phyloP scores from a whole-genome alignment of 2,329 filamentous ascomycete genomes.

The Sporothrix pallida region DNA sequence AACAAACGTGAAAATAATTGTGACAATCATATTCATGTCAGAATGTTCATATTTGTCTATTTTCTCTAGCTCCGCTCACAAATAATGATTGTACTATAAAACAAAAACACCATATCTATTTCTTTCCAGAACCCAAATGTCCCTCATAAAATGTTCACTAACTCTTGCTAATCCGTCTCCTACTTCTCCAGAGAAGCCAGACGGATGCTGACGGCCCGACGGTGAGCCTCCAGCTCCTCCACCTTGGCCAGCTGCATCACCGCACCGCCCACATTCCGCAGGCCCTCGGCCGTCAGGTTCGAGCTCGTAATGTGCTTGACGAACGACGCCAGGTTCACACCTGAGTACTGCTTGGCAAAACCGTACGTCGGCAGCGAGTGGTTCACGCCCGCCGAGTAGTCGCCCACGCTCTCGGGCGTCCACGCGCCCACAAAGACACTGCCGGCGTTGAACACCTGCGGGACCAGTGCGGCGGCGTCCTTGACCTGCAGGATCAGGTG shows the following conservation, averaged over 20 bases:
- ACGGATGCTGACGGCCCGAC: constrained; percentile 84
- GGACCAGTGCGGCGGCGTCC: constrained; percentile 74
- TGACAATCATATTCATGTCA: background rate
- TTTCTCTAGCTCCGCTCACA: constrained; percentile 8
- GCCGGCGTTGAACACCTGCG: constrained; percentile 87
- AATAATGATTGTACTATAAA: background rate
- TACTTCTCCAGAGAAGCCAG: constrained; percentile 50
- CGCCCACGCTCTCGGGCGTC: constrained; percentile 97
- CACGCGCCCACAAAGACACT: constrained; percentile 95
- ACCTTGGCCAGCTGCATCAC: constrained; percentile 96
- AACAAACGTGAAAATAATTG: no score
- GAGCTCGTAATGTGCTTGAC: constrained; percentile 98
- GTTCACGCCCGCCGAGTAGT: constrained; percentile 98
- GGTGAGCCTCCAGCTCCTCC: constrained; percentile 92
- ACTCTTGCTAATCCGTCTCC: background rate
- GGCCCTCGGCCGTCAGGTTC: constrained; percentile 82
- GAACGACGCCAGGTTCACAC: constrained; percentile 94
- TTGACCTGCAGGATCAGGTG: constrained; percentile 91
- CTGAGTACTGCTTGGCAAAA: constrained; percentile 97
- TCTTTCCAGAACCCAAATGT: background rate
- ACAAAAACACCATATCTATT: constrained; percentile 6
- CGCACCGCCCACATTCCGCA: constrained; percentile 82
- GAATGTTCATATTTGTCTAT: background rate
- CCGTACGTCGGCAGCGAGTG: constrained; percentile 97
- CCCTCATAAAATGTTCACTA: background rate